Conservation (phyloP, 805 yeast species). For the Cyberlindnera mycetangii region DNA sequence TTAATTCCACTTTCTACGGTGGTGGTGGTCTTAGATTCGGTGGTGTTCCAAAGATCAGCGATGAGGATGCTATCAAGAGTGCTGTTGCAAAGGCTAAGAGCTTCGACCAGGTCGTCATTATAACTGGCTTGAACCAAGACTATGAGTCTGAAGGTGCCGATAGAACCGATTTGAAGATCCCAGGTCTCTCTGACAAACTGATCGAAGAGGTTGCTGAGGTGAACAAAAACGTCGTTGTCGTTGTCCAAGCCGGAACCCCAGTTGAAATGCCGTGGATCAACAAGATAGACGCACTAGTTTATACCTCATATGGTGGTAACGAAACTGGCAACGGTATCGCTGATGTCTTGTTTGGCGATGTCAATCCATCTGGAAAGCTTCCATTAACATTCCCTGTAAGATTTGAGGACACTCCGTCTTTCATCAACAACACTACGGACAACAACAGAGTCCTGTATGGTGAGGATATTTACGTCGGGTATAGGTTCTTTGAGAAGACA, state of each 20-base stretch:
- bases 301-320: constrained; percentile 57
- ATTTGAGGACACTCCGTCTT: constrained; percentile 55
- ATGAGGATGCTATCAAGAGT: constrained; percentile 29
- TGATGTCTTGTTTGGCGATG: constrained; percentile 51
- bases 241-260: constrained; percentile 61
- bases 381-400: constrained; percentile 52
- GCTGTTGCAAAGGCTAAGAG: constrained; percentile 45
- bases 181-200: constrained; percentile 45
- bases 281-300: constrained; percentile 42
- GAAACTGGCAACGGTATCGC: constrained; percentile 59
- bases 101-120: constrained; percentile 50
- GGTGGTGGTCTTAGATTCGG: constrained; percentile 36
- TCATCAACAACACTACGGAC: constrained; percentile 46
- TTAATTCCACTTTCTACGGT: constrained; percentile 30
- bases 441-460: constrained; percentile 57
- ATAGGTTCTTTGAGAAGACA: constrained; percentile 51
- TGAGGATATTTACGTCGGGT: constrained; percentile 65
- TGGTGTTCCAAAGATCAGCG: constrained; percentile 22
- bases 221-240: constrained; percentile 50
- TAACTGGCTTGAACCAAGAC: constrained; percentile 50
- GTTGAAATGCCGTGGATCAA: constrained; percentile 54
- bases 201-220: constrained; percentile 42
- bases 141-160: constrained; percentile 64
- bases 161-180: constrained; percentile 47
- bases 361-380: constrained; percentile 58